Conservation (phyloP, 2,329 filamentous ascomycete species). For the Lomentospora prolificans region DNA sequence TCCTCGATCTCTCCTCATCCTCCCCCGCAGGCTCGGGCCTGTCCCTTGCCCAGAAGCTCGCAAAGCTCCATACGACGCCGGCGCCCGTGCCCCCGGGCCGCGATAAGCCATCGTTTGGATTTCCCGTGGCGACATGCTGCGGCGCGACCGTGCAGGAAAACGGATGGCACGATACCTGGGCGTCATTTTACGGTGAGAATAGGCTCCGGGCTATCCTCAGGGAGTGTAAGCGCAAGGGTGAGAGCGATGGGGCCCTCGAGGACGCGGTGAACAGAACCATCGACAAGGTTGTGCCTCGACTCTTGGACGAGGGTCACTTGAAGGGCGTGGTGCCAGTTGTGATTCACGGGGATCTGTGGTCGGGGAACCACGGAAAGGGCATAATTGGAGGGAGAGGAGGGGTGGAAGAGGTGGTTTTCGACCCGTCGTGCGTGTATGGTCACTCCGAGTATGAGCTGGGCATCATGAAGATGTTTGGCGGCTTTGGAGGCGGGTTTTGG, state of each 20-base stretch:
- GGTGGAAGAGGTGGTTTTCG: conserved; percentile 69
- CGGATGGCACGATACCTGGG: conserved; percentile 62
- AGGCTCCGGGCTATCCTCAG: conserved; percentile 56
- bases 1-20: conserved; percentile 53
- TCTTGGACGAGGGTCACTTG: conserved; percentile 62
- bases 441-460: conserved; percentile 87
- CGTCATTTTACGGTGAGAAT: conserved; percentile 74
- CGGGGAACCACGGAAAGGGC: conserved; percentile 66
- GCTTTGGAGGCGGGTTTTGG: conserved; percentile 64
- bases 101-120: conserved; percentile 62
- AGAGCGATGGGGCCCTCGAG: conserved; percentile 47
- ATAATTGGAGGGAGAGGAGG: conserved; percentile 42
- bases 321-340: conserved; percentile 64
- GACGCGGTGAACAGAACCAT: conserved; percentile 56
- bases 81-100: conserved; percentile 55
- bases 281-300: conserved; percentile 56
- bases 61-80: conserved; percentile 65
- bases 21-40: conserved; percentile 33
- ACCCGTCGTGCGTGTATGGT: conserved; percentile 71
- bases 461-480: conserved; percentile 95
- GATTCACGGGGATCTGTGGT: conserved; percentile 90
- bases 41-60: conserved; percentile 66
- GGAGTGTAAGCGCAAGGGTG: conserved; percentile 51
- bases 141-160: conserved; percentile 80
- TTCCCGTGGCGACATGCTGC: conserved; percentile 77